Conservation (phyloP, 768 basidiomycete genomes). For the Mycena amicta region DNA sequence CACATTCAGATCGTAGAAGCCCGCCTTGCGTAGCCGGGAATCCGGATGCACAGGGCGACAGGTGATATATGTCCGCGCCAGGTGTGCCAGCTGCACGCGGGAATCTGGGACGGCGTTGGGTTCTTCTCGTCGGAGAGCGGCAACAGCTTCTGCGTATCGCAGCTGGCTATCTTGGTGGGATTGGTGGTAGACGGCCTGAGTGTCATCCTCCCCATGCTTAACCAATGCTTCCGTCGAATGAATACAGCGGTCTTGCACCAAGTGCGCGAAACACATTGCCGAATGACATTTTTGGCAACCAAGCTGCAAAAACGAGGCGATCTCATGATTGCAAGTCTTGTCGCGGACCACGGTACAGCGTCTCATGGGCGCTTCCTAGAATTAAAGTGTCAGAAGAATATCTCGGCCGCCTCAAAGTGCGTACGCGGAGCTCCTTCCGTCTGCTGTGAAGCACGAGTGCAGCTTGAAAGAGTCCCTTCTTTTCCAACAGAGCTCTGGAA, state of each 20-base stretch:
- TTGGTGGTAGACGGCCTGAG: slow-evolving; percentile 35
- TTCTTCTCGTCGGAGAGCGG: slow-evolving; percentile 34
- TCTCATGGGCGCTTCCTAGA: not conserved
- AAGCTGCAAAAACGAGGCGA: slow-evolving; percentile 27
- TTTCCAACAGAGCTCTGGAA: not conserved
- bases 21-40: slow-evolving; percentile 36
- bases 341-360: slow-evolving; percentile 1
- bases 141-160: slow-evolving; percentile 20
- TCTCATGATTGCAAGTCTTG: slow-evolving; percentile 19
- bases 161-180: slow-evolving; percentile 28
- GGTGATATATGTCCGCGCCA: slow-evolving; percentile 49
- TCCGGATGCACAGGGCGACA: slow-evolving; percentile 55
- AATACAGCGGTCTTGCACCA: slow-evolving; percentile 33
- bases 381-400: not conserved
- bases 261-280: slow-evolving; percentile 41
- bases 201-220: slow-evolving; percentile 27
- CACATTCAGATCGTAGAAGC: slow-evolving; percentile 60
- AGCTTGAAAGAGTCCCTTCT: slow-evolving; percentile 34
- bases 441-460: slow-evolving; percentile 40
- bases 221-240: slow-evolving; percentile 45
- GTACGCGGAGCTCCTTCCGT: slow-evolving; percentile 5
- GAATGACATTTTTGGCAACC: slow-evolving; percentile 45
- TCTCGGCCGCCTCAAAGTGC: not conserved
- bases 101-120: slow-evolving; percentile 34
- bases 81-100: slow-evolving; percentile 42